These are phyloP conservation scores for Acanthamoeba castellanii DNA, from an alignment of 208 protist species.

Conservation along the genomic window DNA sequence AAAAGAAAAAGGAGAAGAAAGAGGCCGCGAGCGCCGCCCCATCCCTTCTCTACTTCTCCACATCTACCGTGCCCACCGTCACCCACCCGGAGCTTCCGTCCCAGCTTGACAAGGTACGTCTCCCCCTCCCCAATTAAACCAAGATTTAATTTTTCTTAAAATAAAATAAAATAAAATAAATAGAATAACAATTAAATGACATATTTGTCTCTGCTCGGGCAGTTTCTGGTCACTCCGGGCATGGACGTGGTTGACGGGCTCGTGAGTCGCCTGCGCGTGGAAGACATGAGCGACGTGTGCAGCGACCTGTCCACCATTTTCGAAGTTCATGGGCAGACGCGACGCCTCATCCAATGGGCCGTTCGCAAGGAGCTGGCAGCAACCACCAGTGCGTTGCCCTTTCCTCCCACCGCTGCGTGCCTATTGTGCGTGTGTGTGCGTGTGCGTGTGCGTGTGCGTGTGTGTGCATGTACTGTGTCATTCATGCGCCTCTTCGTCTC, in stretches of 20 bases:
- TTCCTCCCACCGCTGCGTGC: background rate
- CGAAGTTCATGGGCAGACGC: background rate
- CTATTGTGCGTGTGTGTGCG: background rate
- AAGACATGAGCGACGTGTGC: slow-evolving; percentile 45
- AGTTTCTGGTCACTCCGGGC: slow-evolving; percentile 15
- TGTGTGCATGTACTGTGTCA: background rate
- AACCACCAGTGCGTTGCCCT: background rate
- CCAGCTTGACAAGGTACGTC: slow-evolving; percentile 14
- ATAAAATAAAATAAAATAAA: background rate
- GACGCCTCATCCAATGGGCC: slow-evolving; percentile 51
- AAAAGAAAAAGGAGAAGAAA: background rate
- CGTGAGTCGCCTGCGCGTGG: slow-evolving; percentile 25
- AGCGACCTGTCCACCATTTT: slow-evolving; percentile 53
- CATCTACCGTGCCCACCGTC: background rate
- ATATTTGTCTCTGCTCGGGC: no score
- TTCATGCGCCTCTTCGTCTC: background rate
- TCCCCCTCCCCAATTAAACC: background rate
- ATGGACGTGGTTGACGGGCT: background rate
- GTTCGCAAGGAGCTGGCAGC: slow-evolving; percentile 31
- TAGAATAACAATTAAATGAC: background rate
- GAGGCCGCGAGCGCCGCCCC: background rate
- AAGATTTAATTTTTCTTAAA: background rate
- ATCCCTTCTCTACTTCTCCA: slow-evolving; percentile 7
- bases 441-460: no score
- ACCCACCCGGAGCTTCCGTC: slow-evolving; percentile 4